These are phyloP conservation scores for Pythium monospermum DNA, from an alignment of 352 stramenopile species.

Conservation along the genomic window DNA sequence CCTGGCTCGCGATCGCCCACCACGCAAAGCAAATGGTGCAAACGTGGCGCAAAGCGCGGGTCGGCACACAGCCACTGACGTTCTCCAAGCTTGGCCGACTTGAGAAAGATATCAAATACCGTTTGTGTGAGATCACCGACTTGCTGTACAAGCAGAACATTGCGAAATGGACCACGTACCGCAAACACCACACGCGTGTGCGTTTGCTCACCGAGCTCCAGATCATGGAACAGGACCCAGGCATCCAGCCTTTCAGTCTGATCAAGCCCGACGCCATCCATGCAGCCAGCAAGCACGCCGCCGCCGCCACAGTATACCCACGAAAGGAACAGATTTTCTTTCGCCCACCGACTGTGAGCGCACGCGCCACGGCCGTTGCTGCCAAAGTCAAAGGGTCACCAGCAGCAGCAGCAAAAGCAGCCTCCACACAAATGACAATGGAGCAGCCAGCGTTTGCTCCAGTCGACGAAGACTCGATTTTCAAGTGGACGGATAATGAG, in stretches of 20 bases:
- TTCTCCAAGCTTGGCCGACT: conserved; percentile 34
- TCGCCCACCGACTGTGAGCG: too few relatives aligned
- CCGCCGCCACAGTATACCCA: too few relatives aligned
- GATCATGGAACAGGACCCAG: conserved; percentile 3
- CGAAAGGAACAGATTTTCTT: not conserved
- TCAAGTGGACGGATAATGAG: conserved; percentile 46
- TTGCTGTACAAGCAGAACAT: conserved; percentile 46
- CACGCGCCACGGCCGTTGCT: too few relatives aligned
- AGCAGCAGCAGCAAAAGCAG: too few relatives aligned
- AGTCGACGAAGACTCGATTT: conserved; percentile 11
- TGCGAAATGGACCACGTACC: conserved; percentile 36
- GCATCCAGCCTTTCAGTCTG: not conserved
- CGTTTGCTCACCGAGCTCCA: conserved; percentile 14
- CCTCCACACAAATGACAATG: too few relatives aligned
- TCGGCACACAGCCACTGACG: conserved; percentile 21
- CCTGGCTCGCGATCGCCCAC: conserved; percentile 28
- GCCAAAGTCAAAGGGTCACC: too few relatives aligned
- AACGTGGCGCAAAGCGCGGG: conserved; percentile 20
- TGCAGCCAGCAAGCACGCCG: not conserved
- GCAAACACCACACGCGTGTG: conserved; percentile 8
- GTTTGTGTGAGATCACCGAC: conserved; percentile 25
- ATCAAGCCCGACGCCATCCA: not conserved
- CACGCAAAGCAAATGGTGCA: conserved; percentile 15
- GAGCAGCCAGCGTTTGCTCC: not conserved
- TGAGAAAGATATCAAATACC: conserved; percentile 43